phyloP scores from a whole-genome alignment of 768 basidiomycete genomes.

The Pleurotus cornucopiae region DNA sequence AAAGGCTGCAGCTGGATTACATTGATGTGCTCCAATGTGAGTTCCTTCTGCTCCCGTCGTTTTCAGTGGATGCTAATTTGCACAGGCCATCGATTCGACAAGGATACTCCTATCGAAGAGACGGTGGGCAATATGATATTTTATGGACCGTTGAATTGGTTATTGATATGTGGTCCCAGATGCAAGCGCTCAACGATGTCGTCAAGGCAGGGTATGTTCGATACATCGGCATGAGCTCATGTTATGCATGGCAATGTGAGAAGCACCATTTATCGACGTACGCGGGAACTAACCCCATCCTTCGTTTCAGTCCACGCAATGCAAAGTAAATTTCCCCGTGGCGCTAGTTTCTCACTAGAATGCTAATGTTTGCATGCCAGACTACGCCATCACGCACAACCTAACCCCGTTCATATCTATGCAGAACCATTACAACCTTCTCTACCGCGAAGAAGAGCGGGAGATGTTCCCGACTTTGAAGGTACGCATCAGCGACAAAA shows the following conservation, averaged over 20 bases:
- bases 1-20: slow-evolving; percentile 55
- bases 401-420: slow-evolving; percentile 57
- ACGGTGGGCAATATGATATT: slow-evolving; percentile 12
- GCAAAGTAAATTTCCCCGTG: slow-evolving; percentile 6
- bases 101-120: slow-evolving; percentile 36
- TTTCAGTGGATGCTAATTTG: not conserved
- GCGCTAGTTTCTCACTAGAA: not conserved
- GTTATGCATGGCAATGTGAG: slow-evolving; percentile 27
- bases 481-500: slow-evolving; percentile 7
- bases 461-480: slow-evolving; percentile 48
- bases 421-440: slow-evolving; percentile 56
- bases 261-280: no score
- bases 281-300: not conserved
- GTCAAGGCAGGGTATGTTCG: slow-evolving; percentile 40
- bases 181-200: slow-evolving; percentile 47
- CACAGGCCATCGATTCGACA: slow-evolving; percentile 32
- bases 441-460: slow-evolving; percentile 60
- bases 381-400: slow-evolving; percentile 36
- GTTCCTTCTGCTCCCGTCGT: not conserved
- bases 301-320: slow-evolving; percentile 9
- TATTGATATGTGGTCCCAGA: slow-evolving; percentile 17
- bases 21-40: slow-evolving; percentile 57
- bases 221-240: slow-evolving; percentile 36
- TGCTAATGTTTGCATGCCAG: slow-evolving; percentile 12
- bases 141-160: not conserved